phyloP scores from a whole-genome alignment of 192 early-diverging fungal species.

The Coemansia sp. region DNA sequence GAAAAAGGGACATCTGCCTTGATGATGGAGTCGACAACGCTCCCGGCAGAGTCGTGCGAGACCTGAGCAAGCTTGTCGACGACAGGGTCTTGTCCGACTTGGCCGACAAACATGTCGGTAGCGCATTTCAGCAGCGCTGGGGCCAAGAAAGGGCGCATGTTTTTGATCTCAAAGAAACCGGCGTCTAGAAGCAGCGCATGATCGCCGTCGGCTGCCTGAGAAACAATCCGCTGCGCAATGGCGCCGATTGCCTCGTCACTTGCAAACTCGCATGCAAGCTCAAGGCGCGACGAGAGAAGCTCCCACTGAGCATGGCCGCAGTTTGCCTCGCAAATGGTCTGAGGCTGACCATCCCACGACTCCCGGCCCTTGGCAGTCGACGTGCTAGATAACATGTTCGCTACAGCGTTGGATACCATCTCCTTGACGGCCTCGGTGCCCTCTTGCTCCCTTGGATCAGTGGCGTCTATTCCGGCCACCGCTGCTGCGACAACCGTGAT shows the following conservation, averaged over 20 bases:
- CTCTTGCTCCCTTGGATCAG: neutral
- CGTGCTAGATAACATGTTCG: neutral
- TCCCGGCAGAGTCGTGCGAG: neutral
- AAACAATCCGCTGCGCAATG: slow-evolving; percentile 23
- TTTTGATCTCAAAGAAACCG: slow-evolving; percentile 27
- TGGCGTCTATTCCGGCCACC: neutral
- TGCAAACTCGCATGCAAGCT: slow-evolving; percentile 40
- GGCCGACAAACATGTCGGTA: slow-evolving; percentile 2
- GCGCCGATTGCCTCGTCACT: slow-evolving; percentile 6
- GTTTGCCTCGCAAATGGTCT: slow-evolving; percentile 27
- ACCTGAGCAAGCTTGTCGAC: neutral
- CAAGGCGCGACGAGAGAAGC: slow-evolving; percentile 38
- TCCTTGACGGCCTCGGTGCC: slow-evolving; percentile 8
- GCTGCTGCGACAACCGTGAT: slow-evolving; percentile 4
- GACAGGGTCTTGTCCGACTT: slow-evolving; percentile 2
- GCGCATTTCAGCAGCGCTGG: slow-evolving; percentile 18
- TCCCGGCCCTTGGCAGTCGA: slow-evolving; percentile 13
- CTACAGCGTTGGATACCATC: slow-evolving; percentile 18
- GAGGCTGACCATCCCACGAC: slow-evolving; percentile 43
- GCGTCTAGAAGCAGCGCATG: slow-evolving; percentile 27
- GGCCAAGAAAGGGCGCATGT: slow-evolving; percentile 21
- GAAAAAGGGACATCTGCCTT: neutral
- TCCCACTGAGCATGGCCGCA: slow-evolving; percentile 28
- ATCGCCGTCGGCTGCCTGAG: neutral
- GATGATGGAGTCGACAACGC: neutral